These are phyloP conservation scores for Hyaloscypha variabilis DNA, from an alignment of 495 filamentous ascomycete genomes.

Conservation along the genomic window DNA sequence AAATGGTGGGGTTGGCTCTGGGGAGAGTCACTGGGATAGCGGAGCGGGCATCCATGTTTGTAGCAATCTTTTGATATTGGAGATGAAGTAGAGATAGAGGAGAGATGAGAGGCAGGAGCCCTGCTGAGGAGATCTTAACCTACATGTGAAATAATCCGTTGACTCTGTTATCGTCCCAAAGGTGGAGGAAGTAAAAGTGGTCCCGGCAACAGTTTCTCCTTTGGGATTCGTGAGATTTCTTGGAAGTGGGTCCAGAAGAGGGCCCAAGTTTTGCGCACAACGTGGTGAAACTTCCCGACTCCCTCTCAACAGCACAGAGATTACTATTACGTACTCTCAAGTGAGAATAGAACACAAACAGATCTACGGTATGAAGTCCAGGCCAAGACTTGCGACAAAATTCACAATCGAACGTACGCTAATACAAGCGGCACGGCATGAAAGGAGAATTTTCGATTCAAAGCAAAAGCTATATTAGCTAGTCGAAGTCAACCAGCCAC, in stretches of 20 bases:
- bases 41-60: conserved; percentile 47
- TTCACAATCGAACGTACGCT: background rate
- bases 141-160: conserved; percentile 8
- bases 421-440: background rate
- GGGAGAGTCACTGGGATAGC: conserved; percentile 52
- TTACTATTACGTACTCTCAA: background rate
- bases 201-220: conserved; percentile 16
- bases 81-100: conserved; percentile 2
- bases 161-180: background rate
- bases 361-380: background rate
- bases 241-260: conserved; percentile 7
- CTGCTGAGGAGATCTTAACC: conserved; percentile 6
- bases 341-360: background rate
- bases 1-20: conserved; percentile 58
- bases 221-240: conserved; percentile 20
- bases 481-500: conserved; percentile 18
- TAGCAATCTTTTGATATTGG: conserved; percentile 8
- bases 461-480: conserved; percentile 18
- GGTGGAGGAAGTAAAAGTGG: conserved; percentile 9
- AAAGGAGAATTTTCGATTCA: conserved; percentile 21
- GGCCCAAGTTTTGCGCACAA: background rate
- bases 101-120: background rate
- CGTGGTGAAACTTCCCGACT: background rate
- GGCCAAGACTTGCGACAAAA: background rate
- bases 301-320: background rate